Evolutionary conservation across 176 grass and related monocot species (phyloP).

Genomic region (Aechmea fasciata): DNA sequence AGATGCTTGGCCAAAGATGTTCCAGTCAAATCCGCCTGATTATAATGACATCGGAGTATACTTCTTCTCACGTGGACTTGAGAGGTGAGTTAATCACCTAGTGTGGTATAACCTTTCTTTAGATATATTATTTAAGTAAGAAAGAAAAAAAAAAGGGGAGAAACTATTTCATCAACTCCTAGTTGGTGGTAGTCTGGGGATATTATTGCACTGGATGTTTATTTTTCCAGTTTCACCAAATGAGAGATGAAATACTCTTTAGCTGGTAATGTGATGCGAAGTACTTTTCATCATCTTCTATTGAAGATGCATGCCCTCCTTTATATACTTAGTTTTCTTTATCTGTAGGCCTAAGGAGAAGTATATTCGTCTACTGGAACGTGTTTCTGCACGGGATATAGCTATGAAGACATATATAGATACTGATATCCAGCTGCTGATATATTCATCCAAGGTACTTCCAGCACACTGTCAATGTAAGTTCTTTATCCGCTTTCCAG

Average conservation of each 20-base stretch:
- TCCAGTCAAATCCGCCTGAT: constrained; percentile 37
- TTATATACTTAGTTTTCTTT: constrained; percentile 6
- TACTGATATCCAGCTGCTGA: constrained; percentile 21
- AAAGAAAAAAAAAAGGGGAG: background rate
- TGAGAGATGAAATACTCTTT: background rate
- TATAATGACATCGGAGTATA: constrained; percentile 56
- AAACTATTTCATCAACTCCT: background rate
- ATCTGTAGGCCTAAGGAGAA: constrained; percentile 35
- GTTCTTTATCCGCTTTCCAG: constrained; percentile 18
- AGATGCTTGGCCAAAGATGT: constrained; percentile 49
- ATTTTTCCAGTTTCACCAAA: background rate
- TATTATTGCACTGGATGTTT: background rate
- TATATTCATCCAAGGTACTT: constrained; percentile 67
- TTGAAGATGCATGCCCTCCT: background rate
- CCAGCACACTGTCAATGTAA: constrained; percentile 45
- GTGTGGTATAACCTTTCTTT: background rate
- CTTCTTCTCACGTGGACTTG: constrained; percentile 39
- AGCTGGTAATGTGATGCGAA: background rate
- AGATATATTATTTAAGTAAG: background rate
- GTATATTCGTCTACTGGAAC: constrained; percentile 42
- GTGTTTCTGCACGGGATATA: constrained; percentile 30
- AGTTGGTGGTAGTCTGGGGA: background rate
- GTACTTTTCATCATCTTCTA: background rate
- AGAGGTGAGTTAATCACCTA: constrained; percentile 21
- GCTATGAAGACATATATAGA: constrained; percentile 37